These are phyloP conservation scores for Aureobasidium sp. DNA, from an alignment of 2,329 filamentous ascomycete species.

Conservation along the genomic window DNA sequence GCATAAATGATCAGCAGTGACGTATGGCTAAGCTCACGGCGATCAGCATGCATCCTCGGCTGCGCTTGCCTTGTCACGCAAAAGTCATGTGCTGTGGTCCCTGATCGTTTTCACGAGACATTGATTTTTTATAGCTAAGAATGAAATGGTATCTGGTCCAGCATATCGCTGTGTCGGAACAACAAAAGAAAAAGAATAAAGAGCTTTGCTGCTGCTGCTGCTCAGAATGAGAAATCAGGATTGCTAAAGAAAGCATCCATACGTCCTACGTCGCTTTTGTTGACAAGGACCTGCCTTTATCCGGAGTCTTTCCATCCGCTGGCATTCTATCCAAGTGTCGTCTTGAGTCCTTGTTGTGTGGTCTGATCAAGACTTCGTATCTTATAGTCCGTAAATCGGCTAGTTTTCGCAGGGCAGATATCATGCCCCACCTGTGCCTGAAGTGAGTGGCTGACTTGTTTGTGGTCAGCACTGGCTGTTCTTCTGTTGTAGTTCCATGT, in stretches of 20 bases:
- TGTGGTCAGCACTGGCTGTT: not conserved
- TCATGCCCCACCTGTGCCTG: not conserved
- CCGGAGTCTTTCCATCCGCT: not conserved
- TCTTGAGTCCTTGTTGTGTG: not conserved
- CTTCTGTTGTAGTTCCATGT: not conserved
- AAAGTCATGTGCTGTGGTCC: slow-evolving; percentile 6
- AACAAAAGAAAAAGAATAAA: not conserved
- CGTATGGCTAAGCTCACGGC: not conserved
- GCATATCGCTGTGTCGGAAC: not conserved
- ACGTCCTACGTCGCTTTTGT: not conserved
- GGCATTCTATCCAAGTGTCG: slow-evolving; percentile 1
- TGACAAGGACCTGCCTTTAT: not conserved
- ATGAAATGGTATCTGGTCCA: not conserved
- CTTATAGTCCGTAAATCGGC: not conserved
- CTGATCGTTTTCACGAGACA: not conserved
- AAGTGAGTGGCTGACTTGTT: not conserved
- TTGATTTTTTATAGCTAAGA: not conserved
- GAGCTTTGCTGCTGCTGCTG: not conserved
- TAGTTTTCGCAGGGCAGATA: not conserved
- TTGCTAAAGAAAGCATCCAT: not conserved
- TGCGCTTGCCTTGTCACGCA: not conserved
- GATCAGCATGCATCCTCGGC: not conserved
- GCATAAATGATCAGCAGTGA: slow-evolving; percentile 5
- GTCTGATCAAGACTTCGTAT: not conserved
- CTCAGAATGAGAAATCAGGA: not conserved